Base-by-base conservation (phyloP, 2,329 filamentous ascomycete genomes). In the Lasiodiplodia sp. region DNA sequence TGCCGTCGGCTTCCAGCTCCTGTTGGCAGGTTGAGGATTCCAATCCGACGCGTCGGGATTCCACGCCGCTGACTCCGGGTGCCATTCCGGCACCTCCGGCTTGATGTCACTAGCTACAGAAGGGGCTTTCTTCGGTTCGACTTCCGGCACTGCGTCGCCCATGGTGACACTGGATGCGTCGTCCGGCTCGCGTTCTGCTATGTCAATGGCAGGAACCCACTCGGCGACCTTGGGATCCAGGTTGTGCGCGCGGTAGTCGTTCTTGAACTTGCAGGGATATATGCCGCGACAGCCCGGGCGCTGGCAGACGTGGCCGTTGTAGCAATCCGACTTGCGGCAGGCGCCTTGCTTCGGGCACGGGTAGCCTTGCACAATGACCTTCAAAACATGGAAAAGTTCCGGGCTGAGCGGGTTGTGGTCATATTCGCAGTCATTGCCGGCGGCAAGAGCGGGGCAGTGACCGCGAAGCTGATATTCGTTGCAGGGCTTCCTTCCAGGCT, bases 381-480 rank as follows among this genome's bases (percentile, higher is more conserved):
- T 78, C 21, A 87, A 77, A 1, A 82, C 81, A 4, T 80, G 78
- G 10, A 80, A 72, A 2, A 82, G 73, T 7, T 75, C 75, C 1
- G 77, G 70, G 6, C 81, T 79, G 3, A 86, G 77, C 3, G 80
- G 75, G 31, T 72, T 75, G 71, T 87, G 86, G 62, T 87, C 84
- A 71, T 79, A 86, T 3, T 73, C 73, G 69, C 83, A 85, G 7
- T 69, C 64, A 3, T 3, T 37, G 5, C 58, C 66, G 23, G 49
- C 49, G 2, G 40, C 47, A 11, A 58, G 37, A 7, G 31, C 31
- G 12, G 40, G 28, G 71, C 85, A 86, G 18, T 75, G 70, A 2
- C 78, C 77, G 0, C 78, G 78, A 0, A 87, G 76, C 68, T 86
- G 82, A 69, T 81, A 80, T 34, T 79, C 80, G 72, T 87, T 87